Evolutionary conservation across 2,329 filamentous ascomycete species (phyloP).

Genomic region (Paramyrothecium roridum): DNA sequence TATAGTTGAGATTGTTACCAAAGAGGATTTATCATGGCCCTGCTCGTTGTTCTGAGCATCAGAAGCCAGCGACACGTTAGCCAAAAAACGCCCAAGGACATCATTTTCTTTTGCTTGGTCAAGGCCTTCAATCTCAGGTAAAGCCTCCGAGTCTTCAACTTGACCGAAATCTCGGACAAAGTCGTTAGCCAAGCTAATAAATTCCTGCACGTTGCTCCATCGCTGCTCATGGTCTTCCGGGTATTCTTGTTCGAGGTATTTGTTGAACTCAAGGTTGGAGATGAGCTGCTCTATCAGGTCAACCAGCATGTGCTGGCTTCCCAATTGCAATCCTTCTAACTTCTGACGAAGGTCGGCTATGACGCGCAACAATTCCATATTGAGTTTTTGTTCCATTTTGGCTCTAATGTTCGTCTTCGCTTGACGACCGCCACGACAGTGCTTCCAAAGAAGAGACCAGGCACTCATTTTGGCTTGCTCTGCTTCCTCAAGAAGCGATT

Average conservation of each 20-base stretch:
- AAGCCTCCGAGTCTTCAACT: conserved; percentile 46
- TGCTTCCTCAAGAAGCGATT: conserved; percentile 71
- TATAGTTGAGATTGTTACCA: conserved; percentile 91
- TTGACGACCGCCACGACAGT: conserved; percentile 46
- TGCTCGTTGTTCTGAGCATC: conserved; percentile 67
- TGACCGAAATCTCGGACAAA: conserved; percentile 48
- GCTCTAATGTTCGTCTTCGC: conserved; percentile 48
- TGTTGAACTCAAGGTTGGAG: conserved; percentile 67
- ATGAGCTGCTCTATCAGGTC: conserved; percentile 52
- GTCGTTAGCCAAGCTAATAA: conserved; percentile 76
- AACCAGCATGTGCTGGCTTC: conserved; percentile 33
- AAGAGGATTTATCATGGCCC: conserved; percentile 51
- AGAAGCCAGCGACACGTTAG: conserved; percentile 83
- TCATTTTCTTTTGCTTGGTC: conserved; percentile 65
- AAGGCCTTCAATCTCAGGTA: conserved; percentile 68
- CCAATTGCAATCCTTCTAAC: conserved; percentile 19
- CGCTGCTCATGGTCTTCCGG: conserved; percentile 72
- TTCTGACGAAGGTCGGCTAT: conserved; percentile 28
- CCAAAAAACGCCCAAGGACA: conserved; percentile 73
- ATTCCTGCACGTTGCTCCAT: conserved; percentile 87
- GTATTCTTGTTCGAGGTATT: conserved; percentile 70
- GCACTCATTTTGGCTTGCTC: conserved; percentile 66
- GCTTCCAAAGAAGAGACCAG: conserved; percentile 67
- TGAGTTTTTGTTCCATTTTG: conserved; percentile 50
- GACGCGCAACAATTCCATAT: conserved; percentile 45